These are phyloP conservation scores for Eucalyptus pumila DNA, from an alignment of 345 rosid genomes.

Conservation along the genomic window DNA sequence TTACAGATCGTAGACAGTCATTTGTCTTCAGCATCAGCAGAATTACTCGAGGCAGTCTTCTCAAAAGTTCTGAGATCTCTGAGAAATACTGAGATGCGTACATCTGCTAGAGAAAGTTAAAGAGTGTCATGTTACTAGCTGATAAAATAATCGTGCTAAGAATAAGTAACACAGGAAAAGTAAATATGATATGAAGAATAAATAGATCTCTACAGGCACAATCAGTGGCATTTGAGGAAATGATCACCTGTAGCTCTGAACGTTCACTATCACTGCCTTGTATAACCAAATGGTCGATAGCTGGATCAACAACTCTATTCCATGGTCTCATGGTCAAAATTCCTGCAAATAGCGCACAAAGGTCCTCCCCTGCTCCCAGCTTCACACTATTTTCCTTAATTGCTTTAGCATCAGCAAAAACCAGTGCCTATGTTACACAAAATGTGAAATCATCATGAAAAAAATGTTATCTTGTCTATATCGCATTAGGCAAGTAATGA, in stretches of 20 bases:
- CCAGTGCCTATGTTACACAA: constrained; percentile 31
- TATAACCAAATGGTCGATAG: constrained; percentile 87
- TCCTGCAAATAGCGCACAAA: constrained; percentile 70
- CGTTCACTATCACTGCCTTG: constrained; percentile 55
- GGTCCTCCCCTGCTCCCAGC: constrained; percentile 91
- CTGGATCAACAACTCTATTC: constrained; percentile 66
- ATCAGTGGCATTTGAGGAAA: neutral
- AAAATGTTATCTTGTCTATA: neutral
- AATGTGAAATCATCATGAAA: neutral
- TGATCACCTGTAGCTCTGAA: constrained; percentile 69
- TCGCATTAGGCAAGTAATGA: neutral
- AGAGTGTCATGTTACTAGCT: neutral
- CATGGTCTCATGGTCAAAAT: constrained; percentile 93
- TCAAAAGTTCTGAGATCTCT: constrained; percentile 84
- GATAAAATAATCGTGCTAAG: neutral
- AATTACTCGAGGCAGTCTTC: constrained; percentile 88
- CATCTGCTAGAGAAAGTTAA: constrained; percentile 30
- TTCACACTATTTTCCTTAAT: constrained; percentile 76
- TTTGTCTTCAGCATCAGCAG: constrained; percentile 86
- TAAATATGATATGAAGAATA: neutral
- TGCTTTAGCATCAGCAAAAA: constrained; percentile 76
- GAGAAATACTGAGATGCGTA: constrained; percentile 87
- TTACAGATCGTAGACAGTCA: constrained; percentile 88
- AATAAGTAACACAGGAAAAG: neutral
- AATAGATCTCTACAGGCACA: neutral